Evolutionary conservation across 495 filamentous ascomycete species (phyloP).

Genomic region (Cairneyella variabilis): DNA sequence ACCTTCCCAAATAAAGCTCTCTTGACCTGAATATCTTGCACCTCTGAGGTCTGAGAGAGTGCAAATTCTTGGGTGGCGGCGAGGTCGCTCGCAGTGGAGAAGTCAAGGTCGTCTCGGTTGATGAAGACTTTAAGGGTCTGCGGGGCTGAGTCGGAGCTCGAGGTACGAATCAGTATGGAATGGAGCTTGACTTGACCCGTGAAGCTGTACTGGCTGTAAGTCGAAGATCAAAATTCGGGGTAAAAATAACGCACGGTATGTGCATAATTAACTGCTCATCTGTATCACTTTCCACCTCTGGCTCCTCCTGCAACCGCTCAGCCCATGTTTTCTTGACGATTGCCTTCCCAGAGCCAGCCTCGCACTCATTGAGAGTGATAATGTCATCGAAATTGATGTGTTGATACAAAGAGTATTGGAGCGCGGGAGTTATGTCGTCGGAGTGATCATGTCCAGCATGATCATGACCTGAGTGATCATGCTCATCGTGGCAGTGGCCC

Average conservation of each 20-base stretch:
- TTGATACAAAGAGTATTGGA: slow-evolving; percentile 83
- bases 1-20: slow-evolving; percentile 85
- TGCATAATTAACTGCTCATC: slow-evolving; percentile 93
- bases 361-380: slow-evolving; percentile 77
- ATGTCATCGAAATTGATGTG: slow-evolving; percentile 88
- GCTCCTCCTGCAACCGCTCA: slow-evolving; percentile 64
- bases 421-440: slow-evolving; percentile 85
- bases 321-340: slow-evolving; percentile 90
- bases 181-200: slow-evolving; percentile 91
- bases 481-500: slow-evolving; percentile 26
- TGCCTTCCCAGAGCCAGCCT: slow-evolving; percentile 60
- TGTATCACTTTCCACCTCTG: slow-evolving; percentile 75
- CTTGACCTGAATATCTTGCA: slow-evolving; percentile 82
- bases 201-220: slow-evolving; percentile 56
- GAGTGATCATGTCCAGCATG: slow-evolving; percentile 62
- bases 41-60: slow-evolving; percentile 70
- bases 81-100: slow-evolving; percentile 64
- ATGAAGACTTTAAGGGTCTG: slow-evolving; percentile 76
- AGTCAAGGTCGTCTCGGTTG: slow-evolving; percentile 86
- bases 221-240: neutral
- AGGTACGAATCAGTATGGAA: slow-evolving; percentile 77
- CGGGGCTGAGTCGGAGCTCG: slow-evolving; percentile 66
- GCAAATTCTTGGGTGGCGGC: slow-evolving; percentile 72
- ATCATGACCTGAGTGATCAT: slow-evolving; percentile 28
- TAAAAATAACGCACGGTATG: slow-evolving; percentile 60